Evolutionary conservation across 2,329 filamentous ascomycete species (phyloP).

Genomic region (Colletotrichum gloeosporioides): DNA sequence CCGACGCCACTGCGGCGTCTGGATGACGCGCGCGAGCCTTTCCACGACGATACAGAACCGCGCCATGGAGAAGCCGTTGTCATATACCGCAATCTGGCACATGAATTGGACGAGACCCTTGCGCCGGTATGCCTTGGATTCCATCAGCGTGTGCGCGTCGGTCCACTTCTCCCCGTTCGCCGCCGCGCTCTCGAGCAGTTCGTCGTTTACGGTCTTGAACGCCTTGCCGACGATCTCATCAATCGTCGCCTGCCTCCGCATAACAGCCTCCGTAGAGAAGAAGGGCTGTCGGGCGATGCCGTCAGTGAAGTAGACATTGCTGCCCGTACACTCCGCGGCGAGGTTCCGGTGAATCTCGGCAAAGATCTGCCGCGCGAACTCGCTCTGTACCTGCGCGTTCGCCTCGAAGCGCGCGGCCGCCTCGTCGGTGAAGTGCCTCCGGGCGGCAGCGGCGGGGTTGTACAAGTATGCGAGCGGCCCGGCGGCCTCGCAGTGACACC

Average conservation of each 20-base stretch:
- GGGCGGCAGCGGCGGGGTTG: slow-evolving; percentile 18
- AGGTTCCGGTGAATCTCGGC: not conserved
- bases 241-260: not conserved
- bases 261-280: not conserved
- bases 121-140: not conserved
- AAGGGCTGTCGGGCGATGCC: slow-evolving; percentile 7
- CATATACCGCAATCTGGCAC: slow-evolving; percentile 2
- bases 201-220: not conserved
- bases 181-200: not conserved
- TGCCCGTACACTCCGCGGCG: not conserved
- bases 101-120: slow-evolving; percentile 1
- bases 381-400: not conserved
- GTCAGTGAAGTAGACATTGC: slow-evolving; percentile 2
- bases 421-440: slow-evolving; percentile 1
- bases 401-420: not conserved
- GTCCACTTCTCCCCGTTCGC: not conserved
- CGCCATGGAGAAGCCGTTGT: slow-evolving; percentile 6
- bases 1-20: not conserved
- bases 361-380: not conserved
- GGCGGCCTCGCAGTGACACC: slow-evolving; percentile 19
- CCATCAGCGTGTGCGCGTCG: not conserved
- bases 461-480: slow-evolving; percentile 7
- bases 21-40: not conserved
- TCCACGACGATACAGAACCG: not conserved
- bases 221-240: not conserved